A percentile compares a stretch with the other conserved stretches of the same genome.
These are phyloP conservation scores for Dianthus caryophyllus DNA, from an alignment of 148 eudicot genomes.

Conservation along the genomic window DNA sequence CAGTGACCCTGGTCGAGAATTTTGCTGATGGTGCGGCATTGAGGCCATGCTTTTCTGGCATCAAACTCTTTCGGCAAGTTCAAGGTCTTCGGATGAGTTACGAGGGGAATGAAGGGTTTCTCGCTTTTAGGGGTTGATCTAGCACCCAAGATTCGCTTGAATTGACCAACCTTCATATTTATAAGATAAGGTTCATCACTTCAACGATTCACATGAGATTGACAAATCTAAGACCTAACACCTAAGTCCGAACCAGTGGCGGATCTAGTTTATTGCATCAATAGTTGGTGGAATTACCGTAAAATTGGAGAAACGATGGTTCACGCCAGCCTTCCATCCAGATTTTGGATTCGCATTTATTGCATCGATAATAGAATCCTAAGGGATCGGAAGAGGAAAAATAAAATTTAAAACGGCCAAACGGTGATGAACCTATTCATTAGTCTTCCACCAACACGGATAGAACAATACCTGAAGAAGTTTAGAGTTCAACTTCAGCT, in stretches of 20 bases:
- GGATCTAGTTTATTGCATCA: too few species aligned
- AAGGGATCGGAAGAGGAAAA: slow-evolving; percentile 10
- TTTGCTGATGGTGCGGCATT: slow-evolving; percentile 64
- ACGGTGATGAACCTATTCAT: slow-evolving; percentile 1
- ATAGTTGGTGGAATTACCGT: slow-evolving; percentile 58
- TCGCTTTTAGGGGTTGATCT: slow-evolving; percentile 48
- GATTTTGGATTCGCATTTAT: slow-evolving; percentile 60
- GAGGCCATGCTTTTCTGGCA: slow-evolving; percentile 83
- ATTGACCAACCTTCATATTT: slow-evolving; percentile 62
- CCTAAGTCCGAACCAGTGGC: background rate
- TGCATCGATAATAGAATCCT: slow-evolving; percentile 55
- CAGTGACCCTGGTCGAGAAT: slow-evolving; percentile 94
- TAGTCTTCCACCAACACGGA: background rate
- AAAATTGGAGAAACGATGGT: slow-evolving; percentile 58
- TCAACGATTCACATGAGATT: background rate
- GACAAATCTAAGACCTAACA: background rate
- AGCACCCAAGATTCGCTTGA: slow-evolving; percentile 79
- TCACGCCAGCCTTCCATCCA: slow-evolving; percentile 82
- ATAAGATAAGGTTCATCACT: background rate
- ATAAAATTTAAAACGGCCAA: background rate
- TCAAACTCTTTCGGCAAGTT: slow-evolving; percentile 70
- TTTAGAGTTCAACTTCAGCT: slow-evolving; percentile 42
- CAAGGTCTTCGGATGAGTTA: slow-evolving; percentile 43
- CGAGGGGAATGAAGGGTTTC: slow-evolving; percentile 40
- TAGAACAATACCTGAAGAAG: slow-evolving; percentile 61